Base-by-base conservation (phyloP, 306 rosid species). In the Vicia sativa region DNA sequence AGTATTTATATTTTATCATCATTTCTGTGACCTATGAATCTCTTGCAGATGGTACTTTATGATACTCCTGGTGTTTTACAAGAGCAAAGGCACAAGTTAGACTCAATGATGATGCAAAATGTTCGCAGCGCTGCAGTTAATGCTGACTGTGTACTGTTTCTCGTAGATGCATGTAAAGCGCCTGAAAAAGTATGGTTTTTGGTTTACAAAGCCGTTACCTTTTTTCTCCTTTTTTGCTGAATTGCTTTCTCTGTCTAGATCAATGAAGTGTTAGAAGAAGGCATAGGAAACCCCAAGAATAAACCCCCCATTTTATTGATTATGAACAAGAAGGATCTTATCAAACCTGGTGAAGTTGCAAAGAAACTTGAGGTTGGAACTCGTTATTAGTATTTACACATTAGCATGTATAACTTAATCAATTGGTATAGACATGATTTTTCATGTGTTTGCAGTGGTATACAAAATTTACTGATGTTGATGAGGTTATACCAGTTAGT, bases 401-500 rank as follows among this genome's bases (percentile, higher is more conserved):
- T 70, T 72, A 66, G 70, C 69, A 10, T 18, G 64, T 42, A 61
- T 39, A 45, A 35, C 55, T 80, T 26, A 62, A 53, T 71, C 48
- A 45, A 54, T 35, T 63, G 23, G 38, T 42, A 44, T 13, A 16
- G 65, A 68, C 44, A 48, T 77, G 59, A 38, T 21, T 44, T 65
- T 42, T 56, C 57, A 57, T 16, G 9, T 49, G 46, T 59, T 29
- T 79, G 80, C 80, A 93, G 99, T 90, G 97, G 99, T 93, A 85
- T 78, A 91, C 91, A 67, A 93, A 90, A 80, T 88, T 85, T 65
- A 87, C 91, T 11, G 71, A 88, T 29, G 87, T 84, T 58, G 99
- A 93, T 62, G 99, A 90, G 82, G 91, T 93, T 62, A 93, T 93
- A 77, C 99, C 99, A 39, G 99, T 90, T 70, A 93, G 99, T 82